Evolutionary conservation across 2,329 filamentous ascomycete species (phyloP), one percentile per base, ranked within the genome.

Genomic region (Penicillium olsonii): DNA sequence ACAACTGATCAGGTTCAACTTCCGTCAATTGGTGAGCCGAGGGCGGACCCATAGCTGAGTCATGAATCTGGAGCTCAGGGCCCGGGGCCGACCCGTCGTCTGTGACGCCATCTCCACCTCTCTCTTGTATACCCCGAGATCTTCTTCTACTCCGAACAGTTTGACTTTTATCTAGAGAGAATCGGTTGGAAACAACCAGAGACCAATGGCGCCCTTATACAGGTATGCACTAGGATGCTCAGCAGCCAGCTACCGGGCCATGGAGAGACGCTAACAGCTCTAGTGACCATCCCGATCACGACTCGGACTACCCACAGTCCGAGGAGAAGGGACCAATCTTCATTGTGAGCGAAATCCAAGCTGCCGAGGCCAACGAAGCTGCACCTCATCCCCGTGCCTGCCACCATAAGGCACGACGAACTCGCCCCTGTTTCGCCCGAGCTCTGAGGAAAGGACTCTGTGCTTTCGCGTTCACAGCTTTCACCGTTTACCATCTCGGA

Each of bases 251-350:
- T n/a, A n/a, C n/a, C n/a, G n/a, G n/a, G n/a, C n/a, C 15, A 35
- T 22, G 19, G 18, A 7, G 31, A 26, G 14, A 11, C 18, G 19
- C 49, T 58, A 38, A 59, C 27, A 45, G 35, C 49, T 48, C 22
- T 17, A 15, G 55, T 22, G 38, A 53, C 17, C 33, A 41, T 42
- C 39, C 47, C 22, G 44, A 57, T 17, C 44, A 43, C 15, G 45
- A 42, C 12, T 24, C 39, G 38, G 42, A 45, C 12, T 46, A 53
- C 31, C 42, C 9, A 15, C 38, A 57, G 19, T 20, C 34, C 6
- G 54, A 54, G 6, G 54, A 54, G 9, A 55, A 48, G 37, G 41
- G 42, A 11, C 45, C n/a, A 4, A 11, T 53, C 15, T 14, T 55
- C 26, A 31, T 12, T 26, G 35, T 44, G 17, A 26, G 41, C 3